Conservation (phyloP, 2,329 filamentous ascomycete species). For the Ceratocystiopsis minuta region DNA sequence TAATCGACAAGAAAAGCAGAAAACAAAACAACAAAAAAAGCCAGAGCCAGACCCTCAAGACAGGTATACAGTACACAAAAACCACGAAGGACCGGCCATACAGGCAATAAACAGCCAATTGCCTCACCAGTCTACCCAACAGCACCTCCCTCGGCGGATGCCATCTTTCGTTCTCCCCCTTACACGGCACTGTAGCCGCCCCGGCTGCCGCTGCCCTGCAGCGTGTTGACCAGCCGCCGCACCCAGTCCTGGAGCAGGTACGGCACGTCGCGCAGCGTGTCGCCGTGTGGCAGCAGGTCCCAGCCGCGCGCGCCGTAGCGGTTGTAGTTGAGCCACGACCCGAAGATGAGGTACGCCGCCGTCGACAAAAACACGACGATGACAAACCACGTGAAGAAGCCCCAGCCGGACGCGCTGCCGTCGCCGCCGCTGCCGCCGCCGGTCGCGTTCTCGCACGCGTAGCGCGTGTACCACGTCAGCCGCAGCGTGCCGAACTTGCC, state of each 20-base stretch:
- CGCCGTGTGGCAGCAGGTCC: conserved; percentile 85
- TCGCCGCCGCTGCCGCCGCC: conserved; percentile 15
- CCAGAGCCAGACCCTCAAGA: too few relatives aligned
- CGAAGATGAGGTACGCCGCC: conserved; percentile 88
- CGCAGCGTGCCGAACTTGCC: conserved; percentile 27
- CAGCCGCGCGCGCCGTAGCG: conserved; percentile 87
- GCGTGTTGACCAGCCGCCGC: conserved; percentile 59
- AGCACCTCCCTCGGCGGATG: too few relatives aligned
- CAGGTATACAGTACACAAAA: too few relatives aligned
- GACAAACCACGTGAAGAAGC: conserved; percentile 94
- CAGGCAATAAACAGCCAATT: too few relatives aligned
- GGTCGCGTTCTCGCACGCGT: conserved; percentile 47
- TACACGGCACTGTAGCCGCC: conserved; percentile 91
- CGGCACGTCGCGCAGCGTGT: conserved; percentile 79
- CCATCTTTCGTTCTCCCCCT: too few relatives aligned
- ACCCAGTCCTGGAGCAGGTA: conserved; percentile 84
- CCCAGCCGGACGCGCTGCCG: conserved; percentile 48
- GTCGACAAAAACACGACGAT: conserved; percentile 73
- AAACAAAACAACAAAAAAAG: too few relatives aligned
- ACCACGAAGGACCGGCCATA: too few relatives aligned
- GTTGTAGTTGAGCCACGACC: conserved; percentile 98
- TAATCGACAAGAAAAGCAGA: too few relatives aligned
- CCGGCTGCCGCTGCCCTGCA: conserved; percentile 67
- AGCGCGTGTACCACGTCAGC: conserved; percentile 73
- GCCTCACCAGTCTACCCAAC: too few relatives aligned